These are phyloP conservation scores for Myriosclerotinia scirpicola DNA, from an alignment of 2,329 filamentous ascomycete genomes.

Conservation along the genomic window DNA sequence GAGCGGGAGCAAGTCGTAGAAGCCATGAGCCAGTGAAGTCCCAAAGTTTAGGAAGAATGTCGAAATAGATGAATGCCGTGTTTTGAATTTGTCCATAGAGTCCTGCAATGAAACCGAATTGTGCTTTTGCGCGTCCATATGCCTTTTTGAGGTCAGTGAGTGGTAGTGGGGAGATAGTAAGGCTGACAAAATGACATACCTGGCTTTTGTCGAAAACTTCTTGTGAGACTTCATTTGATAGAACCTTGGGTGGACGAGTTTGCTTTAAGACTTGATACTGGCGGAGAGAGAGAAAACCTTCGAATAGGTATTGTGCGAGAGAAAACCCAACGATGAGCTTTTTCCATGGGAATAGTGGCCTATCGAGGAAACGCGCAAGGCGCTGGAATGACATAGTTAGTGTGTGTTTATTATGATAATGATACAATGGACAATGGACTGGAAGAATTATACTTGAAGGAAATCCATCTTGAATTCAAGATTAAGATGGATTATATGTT, in stretches of 20 bases:
- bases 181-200: conserved; percentile 44
- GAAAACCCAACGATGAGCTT: conserved; percentile 93
- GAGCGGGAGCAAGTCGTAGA: conserved; percentile 68
- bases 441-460: conserved; percentile 38
- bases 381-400: conserved; percentile 48
- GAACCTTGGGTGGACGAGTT: conserved; percentile 78
- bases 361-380: conserved; percentile 84
- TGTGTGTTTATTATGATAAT: conserved; percentile 16
- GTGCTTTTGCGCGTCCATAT: conserved; percentile 93
- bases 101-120: conserved; percentile 78
- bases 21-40: conserved; percentile 73
- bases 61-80: conserved; percentile 82
- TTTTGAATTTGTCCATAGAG: conserved; percentile 88
- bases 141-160: conserved; percentile 50
- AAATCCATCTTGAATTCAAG: conserved; percentile 40
- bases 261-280: conserved; percentile 86
- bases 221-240: conserved; percentile 83
- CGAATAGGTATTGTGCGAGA: conserved; percentile 84
- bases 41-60: conserved; percentile 91
- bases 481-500: conserved; percentile 1
- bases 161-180: conserved; percentile 16
- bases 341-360: conserved; percentile 96
- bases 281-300: conserved; percentile 83
- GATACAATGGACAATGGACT: not conserved
- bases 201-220: conserved; percentile 94